Percentiles rank a stretch among this genome's conserved stretches.
phyloP scores from a whole-genome alignment of 139 green algal species.

The Chlorella sorokiniana region DNA sequence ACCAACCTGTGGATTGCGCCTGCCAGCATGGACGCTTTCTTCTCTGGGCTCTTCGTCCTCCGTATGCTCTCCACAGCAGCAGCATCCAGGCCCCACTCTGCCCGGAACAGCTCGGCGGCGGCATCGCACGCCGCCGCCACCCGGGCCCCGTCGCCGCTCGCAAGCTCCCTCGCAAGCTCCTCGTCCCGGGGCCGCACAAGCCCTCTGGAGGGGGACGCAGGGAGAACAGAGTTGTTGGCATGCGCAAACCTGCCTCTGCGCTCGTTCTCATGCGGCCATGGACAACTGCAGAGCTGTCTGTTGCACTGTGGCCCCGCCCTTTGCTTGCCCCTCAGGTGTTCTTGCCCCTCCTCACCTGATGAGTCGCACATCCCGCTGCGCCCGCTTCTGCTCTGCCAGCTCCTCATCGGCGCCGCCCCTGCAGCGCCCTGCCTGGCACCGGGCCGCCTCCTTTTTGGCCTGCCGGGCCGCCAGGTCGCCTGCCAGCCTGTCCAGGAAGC shows the following conservation, averaged over 20 bases:
- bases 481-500: constrained; percentile 61
- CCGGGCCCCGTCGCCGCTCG: neutral
- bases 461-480: constrained; percentile 51
- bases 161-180: constrained; percentile 3
- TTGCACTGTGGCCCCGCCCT: no score
- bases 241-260: no score
- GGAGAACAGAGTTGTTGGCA: no score
- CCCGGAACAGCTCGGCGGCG: constrained; percentile 21
- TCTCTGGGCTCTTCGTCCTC: neutral
- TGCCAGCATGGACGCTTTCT: constrained; percentile 8
- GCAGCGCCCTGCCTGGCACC: constrained; percentile 5
- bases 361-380: constrained; percentile 31
- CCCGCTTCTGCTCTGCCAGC: constrained; percentile 30
- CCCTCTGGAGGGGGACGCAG: neutral
- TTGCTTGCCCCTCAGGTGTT: no score
- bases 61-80: neutral
- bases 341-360: constrained; percentile 16
- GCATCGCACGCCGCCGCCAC: constrained; percentile 17
- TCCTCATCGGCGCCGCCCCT: constrained; percentile 4
- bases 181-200: constrained; percentile 1
- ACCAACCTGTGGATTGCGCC: constrained; percentile 5
- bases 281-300: no score
- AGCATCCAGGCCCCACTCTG: neutral
- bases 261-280: no score
- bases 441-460: constrained; percentile 6